Base-by-base conservation (phyloP, 306 rosid genomes). In the Gastrolobium bilobum region DNA sequence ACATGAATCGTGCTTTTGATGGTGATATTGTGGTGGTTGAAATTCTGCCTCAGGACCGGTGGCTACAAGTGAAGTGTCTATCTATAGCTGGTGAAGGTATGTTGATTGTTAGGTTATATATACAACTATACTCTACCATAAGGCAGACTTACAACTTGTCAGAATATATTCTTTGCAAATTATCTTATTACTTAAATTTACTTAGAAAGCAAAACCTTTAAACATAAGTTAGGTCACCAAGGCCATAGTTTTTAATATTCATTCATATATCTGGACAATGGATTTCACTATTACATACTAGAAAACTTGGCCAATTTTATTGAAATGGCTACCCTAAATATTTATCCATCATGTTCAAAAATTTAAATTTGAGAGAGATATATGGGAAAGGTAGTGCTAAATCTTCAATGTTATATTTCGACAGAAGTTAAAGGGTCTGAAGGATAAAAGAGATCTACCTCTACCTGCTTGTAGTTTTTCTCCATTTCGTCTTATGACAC, bases 1-100 rank as follows among this genome's bases (percentile, higher is more conserved):
- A 88, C 85, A 93, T 96, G 96, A 96, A 96, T 76, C 88, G 98
- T 71, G 99, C 97, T 53, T 96, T 93, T 76, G 98, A 96, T 85
- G 94, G 97, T 26, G 98, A 96, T 81, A 74, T 93, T 81, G 99
- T 96, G 83, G 99, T 92, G 2, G 94, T 86, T 60, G 96, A 96
- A 92, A 93, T 96, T 78, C 84, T 96, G 56, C 95, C 99, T 14
- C 93, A 73, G 82, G 98, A 93, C 58, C 91, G 91, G 76, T 96
- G 99, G 99, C 89, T 88, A 58, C 93, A 88, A 50, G 98, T 84
- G 83, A 90, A 87, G 68, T 85, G 91, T 74, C 71, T 96, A 78
- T 72, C 96, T 35, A 84, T 96, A 42, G 94, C 79, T 9, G 82
- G 91, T 43, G 98, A 85, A 77, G 99, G 99, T 95, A 79, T 73